Percentiles rank a stretch among this genome's conserved stretches.
These are phyloP conservation scores for Tubosaeta sp. DNA, from an alignment of 768 basidiomycete species.

Conservation along the genomic window DNA sequence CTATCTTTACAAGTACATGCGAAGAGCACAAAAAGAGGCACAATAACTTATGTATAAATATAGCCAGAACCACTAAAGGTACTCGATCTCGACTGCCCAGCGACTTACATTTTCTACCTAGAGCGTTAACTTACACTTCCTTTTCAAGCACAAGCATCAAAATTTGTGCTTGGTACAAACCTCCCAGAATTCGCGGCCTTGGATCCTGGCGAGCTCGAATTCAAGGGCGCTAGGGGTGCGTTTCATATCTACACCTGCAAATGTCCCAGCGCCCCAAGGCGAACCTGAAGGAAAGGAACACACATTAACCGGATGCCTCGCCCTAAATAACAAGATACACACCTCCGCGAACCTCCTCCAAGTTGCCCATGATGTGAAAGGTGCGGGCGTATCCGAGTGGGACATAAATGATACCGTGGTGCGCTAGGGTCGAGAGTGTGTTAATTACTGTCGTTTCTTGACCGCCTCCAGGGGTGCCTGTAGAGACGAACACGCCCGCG, in stretches of 20 bases:
- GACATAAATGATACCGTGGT: constrained; percentile 71
- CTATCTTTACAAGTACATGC: too few species aligned
- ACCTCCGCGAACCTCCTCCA: constrained; percentile 58
- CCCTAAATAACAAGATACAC: constrained; percentile 13
- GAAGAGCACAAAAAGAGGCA: too few species aligned
- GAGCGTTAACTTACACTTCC: not conserved
- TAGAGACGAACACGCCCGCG: constrained; percentile 70
- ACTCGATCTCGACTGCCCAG: not conserved
- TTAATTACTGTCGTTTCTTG: constrained; percentile 59
- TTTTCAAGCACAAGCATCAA: not conserved
- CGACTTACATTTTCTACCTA: not conserved
- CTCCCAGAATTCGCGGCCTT: constrained; percentile 52
- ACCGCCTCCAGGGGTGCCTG: constrained; percentile 74
- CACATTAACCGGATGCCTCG: not conserved
- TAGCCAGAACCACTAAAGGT: not conserved
- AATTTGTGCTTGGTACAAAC: constrained; percentile 38
- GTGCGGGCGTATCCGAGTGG: constrained; percentile 65
- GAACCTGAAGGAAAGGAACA: constrained; percentile 42
- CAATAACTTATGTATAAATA: not conserved
- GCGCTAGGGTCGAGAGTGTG: constrained; percentile 54
- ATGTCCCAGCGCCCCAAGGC: constrained; percentile 74
- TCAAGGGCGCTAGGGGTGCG: constrained; percentile 50
- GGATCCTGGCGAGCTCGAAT: constrained; percentile 45
- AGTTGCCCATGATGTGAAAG: constrained; percentile 39
- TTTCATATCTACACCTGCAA: constrained; percentile 41